A percentile compares a stretch with the other conserved stretches of the same genome.
Conservation (phyloP, 2,329 filamentous ascomycete species). For the Aureobasidium sp. region DNA sequence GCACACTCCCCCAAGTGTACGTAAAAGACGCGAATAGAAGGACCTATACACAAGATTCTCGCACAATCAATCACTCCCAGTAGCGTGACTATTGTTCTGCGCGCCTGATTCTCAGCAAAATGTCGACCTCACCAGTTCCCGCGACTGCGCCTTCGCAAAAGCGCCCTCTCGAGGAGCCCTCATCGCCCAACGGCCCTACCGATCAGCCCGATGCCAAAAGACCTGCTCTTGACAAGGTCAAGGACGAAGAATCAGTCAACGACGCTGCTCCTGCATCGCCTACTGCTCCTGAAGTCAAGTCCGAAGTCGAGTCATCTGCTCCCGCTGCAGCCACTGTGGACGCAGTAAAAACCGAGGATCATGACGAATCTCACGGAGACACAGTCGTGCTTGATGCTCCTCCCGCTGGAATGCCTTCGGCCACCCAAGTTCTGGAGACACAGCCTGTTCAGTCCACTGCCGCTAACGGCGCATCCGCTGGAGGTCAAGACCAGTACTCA, state of each 20-base stretch:
- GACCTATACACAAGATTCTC: slow-evolving; percentile 3
- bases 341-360: slow-evolving; percentile 31
- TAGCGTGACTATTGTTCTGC: slow-evolving; percentile 9
- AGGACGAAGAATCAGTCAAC: slow-evolving; percentile 33
- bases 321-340: slow-evolving; percentile 32
- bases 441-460: slow-evolving; percentile 52
- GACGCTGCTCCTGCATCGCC: slow-evolving; percentile 22
- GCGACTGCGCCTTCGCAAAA: slow-evolving; percentile 48
- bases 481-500: slow-evolving; percentile 29
- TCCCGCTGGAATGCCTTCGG: slow-evolving; percentile 41
- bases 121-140: slow-evolving; percentile 15
- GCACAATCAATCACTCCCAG: background rate
- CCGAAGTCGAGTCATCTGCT: slow-evolving; percentile 31
- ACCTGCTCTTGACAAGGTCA: slow-evolving; percentile 86
- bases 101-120: slow-evolving; percentile 5
- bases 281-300: slow-evolving; percentile 13
- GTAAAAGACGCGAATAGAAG: slow-evolving; percentile 13
- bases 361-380: slow-evolving; percentile 57
- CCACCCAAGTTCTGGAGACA: slow-evolving; percentile 36
- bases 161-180: slow-evolving; percentile 93
- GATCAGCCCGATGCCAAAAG: slow-evolving; percentile 97
- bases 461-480: slow-evolving; percentile 43
- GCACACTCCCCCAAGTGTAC: slow-evolving; percentile 12
- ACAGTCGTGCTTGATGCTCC: slow-evolving; percentile 59
- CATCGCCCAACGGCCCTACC: slow-evolving; percentile 80